Conservation (phyloP, 2,329 filamentous ascomycete species). For the Epicoccum sorghinum region DNA sequence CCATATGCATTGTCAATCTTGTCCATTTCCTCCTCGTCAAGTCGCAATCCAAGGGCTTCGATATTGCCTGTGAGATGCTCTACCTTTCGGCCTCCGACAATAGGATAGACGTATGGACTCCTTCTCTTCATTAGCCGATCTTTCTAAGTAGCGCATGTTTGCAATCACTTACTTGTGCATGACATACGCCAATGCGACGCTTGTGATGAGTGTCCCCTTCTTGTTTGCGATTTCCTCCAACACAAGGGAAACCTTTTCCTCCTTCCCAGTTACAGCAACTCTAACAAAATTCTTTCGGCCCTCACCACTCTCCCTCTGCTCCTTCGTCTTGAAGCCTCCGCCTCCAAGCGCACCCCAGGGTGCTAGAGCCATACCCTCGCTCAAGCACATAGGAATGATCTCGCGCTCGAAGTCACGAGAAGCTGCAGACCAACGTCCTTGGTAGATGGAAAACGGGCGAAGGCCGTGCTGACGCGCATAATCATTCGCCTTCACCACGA, state of each 20-base stretch:
- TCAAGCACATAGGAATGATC: conserved; percentile 69
- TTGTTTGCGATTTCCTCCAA: conserved; percentile 65
- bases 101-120: conserved; percentile 70
- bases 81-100: conserved; percentile 72
- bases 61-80: conserved; percentile 75
- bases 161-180: conserved; percentile 60
- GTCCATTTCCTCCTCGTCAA: conserved; percentile 67
- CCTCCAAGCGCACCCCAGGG: conserved; percentile 62
- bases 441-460: conserved; percentile 61
- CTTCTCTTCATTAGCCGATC: conserved; percentile 28
- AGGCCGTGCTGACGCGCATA: conserved; percentile 51
- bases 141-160: background rate
- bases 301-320: conserved; percentile 22
- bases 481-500: conserved; percentile 33
- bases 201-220: conserved; percentile 62
- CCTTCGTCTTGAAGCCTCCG: conserved; percentile 50
- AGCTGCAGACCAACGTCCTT: conserved; percentile 66
- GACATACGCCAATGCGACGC: conserved; percentile 73
- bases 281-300: conserved; percentile 49
- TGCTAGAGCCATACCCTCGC: conserved; percentile 67
- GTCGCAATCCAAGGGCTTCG: conserved; percentile 65
- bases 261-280: conserved; percentile 49
- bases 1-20: conserved; percentile 67
- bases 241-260: conserved; percentile 60
- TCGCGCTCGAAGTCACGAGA: conserved; percentile 72